A percentile compares a stretch with the other conserved stretches of the same genome.
These are phyloP conservation scores for Solanum chaucha DNA, from an alignment of 257 asterid genomes.

Conservation along the genomic window DNA sequence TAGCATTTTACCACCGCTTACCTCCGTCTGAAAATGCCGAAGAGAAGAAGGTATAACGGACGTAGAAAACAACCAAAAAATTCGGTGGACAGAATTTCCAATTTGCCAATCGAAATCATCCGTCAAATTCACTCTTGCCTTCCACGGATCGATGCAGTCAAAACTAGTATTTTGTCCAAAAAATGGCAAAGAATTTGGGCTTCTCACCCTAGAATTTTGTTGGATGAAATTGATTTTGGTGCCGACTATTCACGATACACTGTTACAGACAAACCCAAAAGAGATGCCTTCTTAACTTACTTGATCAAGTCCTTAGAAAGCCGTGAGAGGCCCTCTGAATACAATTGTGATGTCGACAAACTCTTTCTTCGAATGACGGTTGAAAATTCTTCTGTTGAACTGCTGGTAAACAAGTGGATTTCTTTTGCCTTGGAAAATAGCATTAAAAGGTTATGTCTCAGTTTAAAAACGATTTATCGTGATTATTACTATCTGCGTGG, in stretches of 20 bases:
- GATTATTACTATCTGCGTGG: not conserved
- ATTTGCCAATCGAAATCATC: not conserved
- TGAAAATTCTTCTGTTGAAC: not conserved
- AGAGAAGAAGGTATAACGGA: not conserved
- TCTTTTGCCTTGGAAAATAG: not conserved
- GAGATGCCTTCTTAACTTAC: not conserved
- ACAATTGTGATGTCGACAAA: not conserved
- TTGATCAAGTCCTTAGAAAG: fast-evolving
- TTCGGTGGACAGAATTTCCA: not conserved
- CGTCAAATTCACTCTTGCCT: not conserved
- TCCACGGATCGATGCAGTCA: not conserved
- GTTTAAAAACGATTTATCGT: not conserved
- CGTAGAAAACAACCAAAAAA: not conserved
- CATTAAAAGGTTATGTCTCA: not conserved
- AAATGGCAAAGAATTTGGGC: not conserved
- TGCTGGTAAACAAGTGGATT: not conserved
- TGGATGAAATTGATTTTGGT: not conserved
- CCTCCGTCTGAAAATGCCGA: not conserved
- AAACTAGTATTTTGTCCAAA: not conserved
- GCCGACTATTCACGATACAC: not conserved
- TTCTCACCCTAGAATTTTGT: not conserved
- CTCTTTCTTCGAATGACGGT: not conserved
- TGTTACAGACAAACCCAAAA: not conserved
- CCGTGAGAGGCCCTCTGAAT: not conserved
- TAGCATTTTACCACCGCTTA: no score